A percentile compares a stretch with the other conserved stretches of the same genome.
Conservation (phyloP, 371 early-diverging fungal genomes). For the Mortierella sp. region DNA sequence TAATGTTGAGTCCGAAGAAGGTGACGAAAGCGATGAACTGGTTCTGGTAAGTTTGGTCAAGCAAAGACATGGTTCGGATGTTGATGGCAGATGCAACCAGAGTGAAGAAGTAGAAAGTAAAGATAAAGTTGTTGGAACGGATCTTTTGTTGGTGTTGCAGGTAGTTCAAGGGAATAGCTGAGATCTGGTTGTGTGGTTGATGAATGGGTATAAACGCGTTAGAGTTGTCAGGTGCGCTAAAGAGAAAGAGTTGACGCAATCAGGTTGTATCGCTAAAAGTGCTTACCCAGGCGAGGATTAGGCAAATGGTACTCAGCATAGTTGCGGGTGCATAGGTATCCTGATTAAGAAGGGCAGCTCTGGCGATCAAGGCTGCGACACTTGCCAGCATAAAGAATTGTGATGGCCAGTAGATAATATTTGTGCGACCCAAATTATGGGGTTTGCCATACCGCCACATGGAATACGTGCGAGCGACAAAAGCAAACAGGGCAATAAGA, state of each 20-base stretch:
- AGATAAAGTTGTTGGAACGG: conserved; percentile 40
- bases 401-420: conserved; percentile 49
- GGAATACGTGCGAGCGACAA: conserved; percentile 8
- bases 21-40: conserved; percentile 44
- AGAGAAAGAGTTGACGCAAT: not conserved
- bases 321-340: conserved; percentile 36
- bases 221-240: not conserved
- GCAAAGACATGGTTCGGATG: conserved; percentile 47
- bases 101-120: conserved; percentile 31
- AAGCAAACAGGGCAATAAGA: conserved; percentile 22
- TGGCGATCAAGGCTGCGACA: conserved; percentile 35
- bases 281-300: conserved; percentile 45
- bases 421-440: conserved; percentile 38
- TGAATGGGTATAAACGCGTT: not conserved
- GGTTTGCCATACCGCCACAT: conserved; percentile 39
- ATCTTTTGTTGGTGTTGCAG: conserved; percentile 34
- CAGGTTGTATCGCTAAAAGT: not conserved
- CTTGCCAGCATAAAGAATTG: conserved; percentile 50
- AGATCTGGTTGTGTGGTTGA: not conserved
- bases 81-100: conserved; percentile 42
- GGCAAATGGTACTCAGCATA: conserved; percentile 42
- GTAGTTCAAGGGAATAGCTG: conserved; percentile 32
- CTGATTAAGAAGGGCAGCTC: conserved; percentile 35
- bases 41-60: conserved; percentile 13
- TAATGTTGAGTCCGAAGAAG: conserved; percentile 34